phyloP scores from a whole-genome alignment of 305 asterid species.

The Ajuga reptans region DNA sequence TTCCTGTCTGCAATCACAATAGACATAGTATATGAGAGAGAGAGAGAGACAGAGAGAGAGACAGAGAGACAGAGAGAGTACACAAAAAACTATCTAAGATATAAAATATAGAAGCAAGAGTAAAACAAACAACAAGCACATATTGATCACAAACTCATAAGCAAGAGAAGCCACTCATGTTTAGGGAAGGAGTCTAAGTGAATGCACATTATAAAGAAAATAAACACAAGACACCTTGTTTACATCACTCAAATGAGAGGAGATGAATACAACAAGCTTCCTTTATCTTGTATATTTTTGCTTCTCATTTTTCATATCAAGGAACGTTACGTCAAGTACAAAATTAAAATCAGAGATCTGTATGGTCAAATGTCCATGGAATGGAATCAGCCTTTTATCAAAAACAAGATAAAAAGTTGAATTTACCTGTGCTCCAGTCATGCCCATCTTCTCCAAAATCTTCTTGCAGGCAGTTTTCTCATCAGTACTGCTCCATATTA shows the following conservation, averaged over 20 bases:
- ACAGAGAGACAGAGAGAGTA: background rate
- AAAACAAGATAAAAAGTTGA: slow-evolving; percentile 20
- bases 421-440: slow-evolving; percentile 79
- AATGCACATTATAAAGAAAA: background rate
- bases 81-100: background rate
- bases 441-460: slow-evolving; percentile 67
- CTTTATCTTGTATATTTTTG: background rate
- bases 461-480: slow-evolving; percentile 62
- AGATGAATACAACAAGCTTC: background rate
- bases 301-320: background rate
- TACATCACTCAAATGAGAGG: background rate
- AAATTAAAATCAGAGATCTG: slow-evolving; percentile 11
- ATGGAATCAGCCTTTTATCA: background rate
- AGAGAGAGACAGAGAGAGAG: background rate
- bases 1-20: slow-evolving; percentile 62
- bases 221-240: background rate
- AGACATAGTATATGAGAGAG: background rate
- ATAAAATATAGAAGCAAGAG: background rate
- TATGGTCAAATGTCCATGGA: slow-evolving; percentile 9
- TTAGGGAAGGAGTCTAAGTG: background rate
- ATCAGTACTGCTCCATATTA: slow-evolving; percentile 47
- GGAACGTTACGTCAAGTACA: background rate
- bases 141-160: background rate
- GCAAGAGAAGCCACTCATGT: background rate
- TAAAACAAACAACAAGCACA: background rate